Conservation (phyloP, 805 yeast genomes). For the Wickerhamomyces kurtzmanii region DNA sequence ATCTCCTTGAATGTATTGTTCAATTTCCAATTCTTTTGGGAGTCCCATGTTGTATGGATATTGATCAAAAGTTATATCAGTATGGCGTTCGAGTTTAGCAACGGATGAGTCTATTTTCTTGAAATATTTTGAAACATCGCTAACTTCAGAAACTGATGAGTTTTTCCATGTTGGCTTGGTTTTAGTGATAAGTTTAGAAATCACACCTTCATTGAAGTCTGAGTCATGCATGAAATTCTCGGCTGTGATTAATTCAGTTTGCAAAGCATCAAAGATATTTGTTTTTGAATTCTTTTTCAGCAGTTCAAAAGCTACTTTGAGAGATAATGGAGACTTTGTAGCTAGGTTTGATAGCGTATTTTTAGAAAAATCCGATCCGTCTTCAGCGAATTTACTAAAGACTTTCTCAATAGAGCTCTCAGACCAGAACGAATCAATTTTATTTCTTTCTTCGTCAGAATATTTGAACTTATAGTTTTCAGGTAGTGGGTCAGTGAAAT, state of each 20-base stretch:
- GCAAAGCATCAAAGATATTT: constrained; percentile 56
- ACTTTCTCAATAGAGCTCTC: constrained; percentile 68
- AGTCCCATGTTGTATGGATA: constrained; percentile 59
- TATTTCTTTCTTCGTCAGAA: constrained; percentile 43
- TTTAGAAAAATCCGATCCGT: constrained; percentile 58
- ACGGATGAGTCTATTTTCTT: constrained; percentile 16
- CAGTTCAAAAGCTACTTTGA: constrained; percentile 62
- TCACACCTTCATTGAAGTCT: constrained; percentile 64
- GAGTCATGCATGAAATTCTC: constrained; percentile 58
- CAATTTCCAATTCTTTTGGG: constrained; percentile 62
- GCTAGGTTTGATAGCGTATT: constrained; percentile 44
- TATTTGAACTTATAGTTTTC: constrained; percentile 49
- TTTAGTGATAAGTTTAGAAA: constrained; percentile 53
- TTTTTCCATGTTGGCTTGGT: constrained; percentile 47
- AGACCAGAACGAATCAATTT: too few species aligned
- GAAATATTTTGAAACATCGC: constrained; percentile 21
- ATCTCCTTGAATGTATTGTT: constrained; percentile 57
- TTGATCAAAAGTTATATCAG: constrained; percentile 28
- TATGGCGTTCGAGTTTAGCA: constrained; percentile 17
- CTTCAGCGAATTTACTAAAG: constrained; percentile 43
- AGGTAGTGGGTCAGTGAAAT: constrained; percentile 64
- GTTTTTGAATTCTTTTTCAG: constrained; percentile 50
- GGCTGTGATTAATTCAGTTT: constrained; percentile 68
- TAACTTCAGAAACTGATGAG: constrained; percentile 24
- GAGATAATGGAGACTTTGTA: constrained; percentile 68